Evolutionary conservation across 306 rosid species (phyloP).

Genomic region (Albizia julibrissin): DNA sequence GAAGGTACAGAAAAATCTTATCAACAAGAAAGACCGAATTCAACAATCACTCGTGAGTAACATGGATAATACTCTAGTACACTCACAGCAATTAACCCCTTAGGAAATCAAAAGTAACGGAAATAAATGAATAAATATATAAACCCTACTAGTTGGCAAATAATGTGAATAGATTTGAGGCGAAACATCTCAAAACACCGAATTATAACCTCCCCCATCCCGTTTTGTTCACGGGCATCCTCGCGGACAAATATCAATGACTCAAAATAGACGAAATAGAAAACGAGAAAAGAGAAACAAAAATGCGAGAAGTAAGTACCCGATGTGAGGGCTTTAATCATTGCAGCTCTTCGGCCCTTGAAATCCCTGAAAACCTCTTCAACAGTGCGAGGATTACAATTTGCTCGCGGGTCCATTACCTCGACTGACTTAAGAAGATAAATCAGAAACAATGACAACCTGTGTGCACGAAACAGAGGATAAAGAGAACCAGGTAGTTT

Average conservation of each 20-base stretch:
- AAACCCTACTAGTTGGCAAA: background rate
- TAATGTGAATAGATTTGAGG: background rate
- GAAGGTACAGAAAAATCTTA: background rate
- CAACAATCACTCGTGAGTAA: background rate
- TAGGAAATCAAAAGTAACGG: background rate
- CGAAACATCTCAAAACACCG: constrained; percentile 1
- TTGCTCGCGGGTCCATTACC: constrained; percentile 33
- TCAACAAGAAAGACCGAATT: background rate
- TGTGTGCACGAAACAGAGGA: background rate
- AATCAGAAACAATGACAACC: constrained; percentile 2
- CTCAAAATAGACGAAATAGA: background rate
- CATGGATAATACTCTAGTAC: background rate
- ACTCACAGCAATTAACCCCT: background rate
- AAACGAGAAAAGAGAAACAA: background rate
- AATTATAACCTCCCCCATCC: background rate
- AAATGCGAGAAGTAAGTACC: constrained; percentile 42
- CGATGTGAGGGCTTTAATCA: constrained; percentile 85
- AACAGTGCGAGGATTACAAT: constrained; percentile 66
- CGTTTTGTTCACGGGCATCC: constrained; percentile 17
- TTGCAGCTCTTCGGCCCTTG: constrained; percentile 77
- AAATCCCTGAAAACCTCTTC: constrained; percentile 86
- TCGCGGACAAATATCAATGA: background rate
- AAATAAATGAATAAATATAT: background rate
- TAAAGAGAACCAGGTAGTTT: background rate
- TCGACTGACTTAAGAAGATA: constrained; percentile 22